phyloP scores from a whole-genome alignment of 1,139 yeast species.

The Suhomyces bokatorum region DNA sequence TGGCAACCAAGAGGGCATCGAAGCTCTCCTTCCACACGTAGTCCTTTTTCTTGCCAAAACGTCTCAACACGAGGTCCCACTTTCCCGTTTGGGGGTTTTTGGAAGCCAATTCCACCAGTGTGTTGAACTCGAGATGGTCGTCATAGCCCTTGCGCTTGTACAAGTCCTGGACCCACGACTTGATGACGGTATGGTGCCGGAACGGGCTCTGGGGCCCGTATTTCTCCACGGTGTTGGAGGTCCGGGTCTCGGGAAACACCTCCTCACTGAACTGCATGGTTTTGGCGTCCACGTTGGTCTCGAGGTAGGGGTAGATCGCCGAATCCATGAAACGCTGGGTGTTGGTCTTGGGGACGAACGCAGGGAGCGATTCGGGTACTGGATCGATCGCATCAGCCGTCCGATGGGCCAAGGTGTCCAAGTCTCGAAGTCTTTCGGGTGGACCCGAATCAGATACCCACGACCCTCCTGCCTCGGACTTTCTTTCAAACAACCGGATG shows the following conservation, averaged over 20 bases:
- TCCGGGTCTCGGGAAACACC: constrained; percentile 13
- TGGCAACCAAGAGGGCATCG: constrained; percentile 48
- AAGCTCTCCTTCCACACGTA: constrained; percentile 25
- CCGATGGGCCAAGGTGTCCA: constrained; percentile 15
- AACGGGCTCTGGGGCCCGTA: constrained; percentile 21
- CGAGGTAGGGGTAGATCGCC: constrained; percentile 17
- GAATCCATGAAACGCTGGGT: constrained; percentile 26
- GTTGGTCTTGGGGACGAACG: constrained; percentile 14
- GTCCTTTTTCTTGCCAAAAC: constrained; percentile 15
- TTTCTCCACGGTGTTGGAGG: constrained; percentile 17
- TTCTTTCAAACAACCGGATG: constrained; percentile 42
- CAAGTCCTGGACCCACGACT: constrained; percentile 19
- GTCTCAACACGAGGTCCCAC: constrained; percentile 19
- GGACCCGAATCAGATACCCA: constrained; percentile 33
- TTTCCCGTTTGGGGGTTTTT: constrained; percentile 15
- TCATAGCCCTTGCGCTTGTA: constrained; percentile 23
- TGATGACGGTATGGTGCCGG: constrained; percentile 14
- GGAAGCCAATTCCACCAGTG: constrained; percentile 16
- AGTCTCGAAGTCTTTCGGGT: constrained; percentile 22
- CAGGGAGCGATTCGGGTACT: constrained; percentile 14
- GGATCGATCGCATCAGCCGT: constrained; percentile 13
- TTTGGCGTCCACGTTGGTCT: constrained; percentile 18
- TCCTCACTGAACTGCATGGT: constrained; percentile 21
- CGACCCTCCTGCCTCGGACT: constrained; percentile 45
- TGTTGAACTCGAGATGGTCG: constrained; percentile 19